A percentile compares a stretch with the other conserved stretches of the same genome.
These are phyloP conservation scores for Solanum hybrid DNA, from an alignment of 305 asterid genomes.

Conservation along the genomic window DNA sequence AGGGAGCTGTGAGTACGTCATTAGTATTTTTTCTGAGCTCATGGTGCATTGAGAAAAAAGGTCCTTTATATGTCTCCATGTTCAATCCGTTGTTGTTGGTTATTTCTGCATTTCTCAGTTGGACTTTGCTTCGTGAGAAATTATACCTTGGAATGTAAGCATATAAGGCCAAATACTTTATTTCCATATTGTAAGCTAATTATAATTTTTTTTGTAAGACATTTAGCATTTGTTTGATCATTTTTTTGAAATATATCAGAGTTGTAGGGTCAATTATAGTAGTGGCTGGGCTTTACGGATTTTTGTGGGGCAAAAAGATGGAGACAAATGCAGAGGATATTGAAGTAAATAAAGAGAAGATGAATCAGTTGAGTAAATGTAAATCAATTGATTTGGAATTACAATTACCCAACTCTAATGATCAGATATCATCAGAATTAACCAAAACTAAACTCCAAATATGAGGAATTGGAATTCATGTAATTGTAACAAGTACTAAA, in stretches of 20 bases:
- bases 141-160: slow-evolving; percentile 60
- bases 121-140: slow-evolving; percentile 66
- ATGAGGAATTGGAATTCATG: neutral
- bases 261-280: slow-evolving; percentile 59
- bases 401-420: neutral
- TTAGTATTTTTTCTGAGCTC: slow-evolving; percentile 54
- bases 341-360: neutral
- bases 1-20: slow-evolving; percentile 71
- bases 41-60: slow-evolving; percentile 69
- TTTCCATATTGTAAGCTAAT: neutral
- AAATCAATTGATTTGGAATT: slow-evolving; percentile 23
- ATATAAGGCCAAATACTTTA: neutral
- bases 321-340: neutral
- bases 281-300: slow-evolving; percentile 62
- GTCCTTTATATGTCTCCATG: slow-evolving; percentile 75
- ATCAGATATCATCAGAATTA: neutral
- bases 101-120: slow-evolving; percentile 65
- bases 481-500: too few species aligned
- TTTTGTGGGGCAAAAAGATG: slow-evolving; percentile 69
- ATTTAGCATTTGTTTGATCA: neutral
- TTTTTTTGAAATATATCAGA: slow-evolving; percentile 19
- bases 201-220: too few species aligned
- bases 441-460: neutral
- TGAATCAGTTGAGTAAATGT: neutral
- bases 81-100: slow-evolving; percentile 71